Base-by-base conservation (phyloP, 163 green algal species). In the Picocystis sp. region DNA sequence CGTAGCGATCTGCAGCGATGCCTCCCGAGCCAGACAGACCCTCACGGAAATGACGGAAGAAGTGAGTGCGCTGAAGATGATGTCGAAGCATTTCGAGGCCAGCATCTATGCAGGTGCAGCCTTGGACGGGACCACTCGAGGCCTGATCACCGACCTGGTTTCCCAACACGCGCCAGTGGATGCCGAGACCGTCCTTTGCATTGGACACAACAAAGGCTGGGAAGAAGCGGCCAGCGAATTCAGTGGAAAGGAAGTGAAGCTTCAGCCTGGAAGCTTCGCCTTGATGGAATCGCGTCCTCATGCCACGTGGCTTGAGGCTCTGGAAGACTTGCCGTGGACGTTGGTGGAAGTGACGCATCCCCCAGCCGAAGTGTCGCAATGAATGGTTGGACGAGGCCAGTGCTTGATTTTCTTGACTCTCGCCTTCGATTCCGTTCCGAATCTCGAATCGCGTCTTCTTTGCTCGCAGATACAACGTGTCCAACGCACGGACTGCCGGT, bases 201-300 rank as follows among this genome's bases (percentile, higher is more conserved):
- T 58, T 33, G 56, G 56, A 43, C 56, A 63, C 1, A 63, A 63
- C 50, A 58, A 58, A 50, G 56, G 56, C 1, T 58, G 51, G 56
- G 56, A 63, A 43, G 56, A 63, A 43, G 56, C 56, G 50, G 47
- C 48, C 45, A 58, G 48, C 12, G 47, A 57, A 12, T 63, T 63
- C 22, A 23, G 23, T 22, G 47, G 56, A 3, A 11, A 15, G 8
- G 9, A 38, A 22, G 56, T 63, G 23, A 50, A 55, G 6, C 38
- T 63, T 41, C 25, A 50, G 3, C 29, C 50, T 23, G 56, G 48
- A 19, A 63, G 19, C 11, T 41, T 43, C 21, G 56, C 56, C 25
- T 19, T 58, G 19, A 23, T 63, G 47, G 48, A 47, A 38, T 38
- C 29, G 5, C 29, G 29, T 8, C 29, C 29, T 5, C 29, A 38